Base-by-base conservation (phyloP, 108 stramenopile species). In the Conticribra guillardii region DNA sequence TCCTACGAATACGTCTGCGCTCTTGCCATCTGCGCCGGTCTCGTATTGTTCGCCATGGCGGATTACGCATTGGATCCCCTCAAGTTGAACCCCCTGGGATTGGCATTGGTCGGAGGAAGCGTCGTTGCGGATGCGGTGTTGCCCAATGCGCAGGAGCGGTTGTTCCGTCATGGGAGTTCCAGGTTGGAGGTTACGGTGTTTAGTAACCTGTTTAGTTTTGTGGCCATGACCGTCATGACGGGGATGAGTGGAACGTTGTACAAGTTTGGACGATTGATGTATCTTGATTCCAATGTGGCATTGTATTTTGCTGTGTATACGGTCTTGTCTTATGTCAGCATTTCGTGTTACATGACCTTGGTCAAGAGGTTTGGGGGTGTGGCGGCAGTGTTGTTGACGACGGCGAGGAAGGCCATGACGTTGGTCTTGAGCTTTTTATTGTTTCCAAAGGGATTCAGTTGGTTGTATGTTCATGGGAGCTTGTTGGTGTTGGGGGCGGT, bases 341-440 rank as follows among this genome's bases (percentile, higher is more conserved):
- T 89, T 47, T 80, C 85, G 4, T 75, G 80, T 19, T 88, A 91
- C 68, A 91, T 91, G 89, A 77, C 72, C 17, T 41, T 89, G 21
- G 79, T 91, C 33, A 89, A 91, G 74, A 76, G 84, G 44, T 91
- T 89, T 60, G 90, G 87, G 16, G 83, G 85, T 14, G 85, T 90
- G n/a, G 69, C 83, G 9, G 81, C 87, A 16, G 87, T 87, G 30
- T 47, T 87, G 21, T 67, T 90, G 21, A 86, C 86, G 5, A 86
- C 82, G 46, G 82, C 80, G 14, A 65, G 89, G 58, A 90, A 90
- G 66, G 83, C 87, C 32, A 85, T 90, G 80, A 87, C 89, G 32
- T 82, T 90, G 22, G 64, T 84, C 23, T 53, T 90, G 41, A 82
- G 81, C 48, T 89, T 87, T 58, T 16, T 89, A 34, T 46, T 89